Evolutionary conservation across 169 alveolate genomes (phyloP), one percentile per base, ranked within the genome.

Genomic region (Miamiensis avidus): DNA sequence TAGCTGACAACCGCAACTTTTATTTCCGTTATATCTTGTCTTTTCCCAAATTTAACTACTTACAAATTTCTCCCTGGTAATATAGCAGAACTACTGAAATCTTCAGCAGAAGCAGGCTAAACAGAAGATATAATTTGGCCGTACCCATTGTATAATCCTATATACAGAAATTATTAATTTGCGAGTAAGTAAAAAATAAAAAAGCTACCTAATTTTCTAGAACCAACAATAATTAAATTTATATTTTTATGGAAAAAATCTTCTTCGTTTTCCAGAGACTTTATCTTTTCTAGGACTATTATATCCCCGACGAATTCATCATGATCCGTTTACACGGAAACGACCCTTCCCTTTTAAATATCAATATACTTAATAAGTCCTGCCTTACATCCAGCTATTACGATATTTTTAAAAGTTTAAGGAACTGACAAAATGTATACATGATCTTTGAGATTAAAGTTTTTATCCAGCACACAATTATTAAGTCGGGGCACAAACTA

Each of bases 301-400:
- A 78, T 69, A n/a, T 84, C 72, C 28, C 89, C 89, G 25, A 78
- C 49, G 76, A 76, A 74, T 31, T 79, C 82, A 25, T 32, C 34
- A 69, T 78, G 78, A 30, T 84, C 89, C 28, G 89, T 84, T 26
- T 65, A 77, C 27, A 84, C 77, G 6, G 76, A 75, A 31, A 84
- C 84, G 72, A 84, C 72, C 31, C 77, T 84, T 64, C 74, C 69
- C 77, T 84, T 84, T 11, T 76, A 76, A 31, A 84, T 31, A 30
- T 76, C 82, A 65, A 84, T 69, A 84, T 84, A 84, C 69, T 84
- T 84, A 0, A 84, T 34, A 26, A 76, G 64, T 25, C 85, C 85
- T 26, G 30, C 28, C 34, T 76, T 77, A 25, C 81, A 78, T 16
- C 82, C 82, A 0, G 77, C 89, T 0, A 84, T 69, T 1, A 84